These are phyloP conservation scores for Clonostachys solani DNA, from an alignment of 2,329 filamentous ascomycete genomes.

Conservation along the genomic window DNA sequence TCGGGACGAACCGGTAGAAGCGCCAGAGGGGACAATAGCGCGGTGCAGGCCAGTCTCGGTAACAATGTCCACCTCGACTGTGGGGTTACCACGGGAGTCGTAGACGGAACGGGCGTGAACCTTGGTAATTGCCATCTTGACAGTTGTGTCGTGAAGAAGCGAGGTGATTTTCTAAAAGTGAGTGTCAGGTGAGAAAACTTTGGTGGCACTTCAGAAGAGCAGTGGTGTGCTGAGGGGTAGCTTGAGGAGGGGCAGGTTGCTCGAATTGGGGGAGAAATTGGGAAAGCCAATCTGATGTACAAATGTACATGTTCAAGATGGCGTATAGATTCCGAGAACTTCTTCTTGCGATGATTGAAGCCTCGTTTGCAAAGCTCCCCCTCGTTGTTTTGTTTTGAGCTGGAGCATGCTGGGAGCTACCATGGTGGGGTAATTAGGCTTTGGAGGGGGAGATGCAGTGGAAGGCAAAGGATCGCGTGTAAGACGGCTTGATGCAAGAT, in stretches of 20 bases:
- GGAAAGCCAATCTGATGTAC: too few relatives aligned
- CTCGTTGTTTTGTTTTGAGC: too few relatives aligned
- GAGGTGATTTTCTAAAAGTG: constrained; percentile 5
- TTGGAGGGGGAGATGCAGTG: not conserved
- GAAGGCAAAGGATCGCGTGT: too few relatives aligned
- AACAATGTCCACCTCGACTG: constrained; percentile 95
- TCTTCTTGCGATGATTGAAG: not conserved
- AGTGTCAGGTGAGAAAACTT: not conserved
- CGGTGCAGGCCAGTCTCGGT: constrained; percentile 96
- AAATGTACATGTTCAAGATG: too few relatives aligned
- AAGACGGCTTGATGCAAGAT: too few relatives aligned
- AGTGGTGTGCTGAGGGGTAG: too few relatives aligned
- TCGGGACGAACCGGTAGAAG: constrained; percentile 74
- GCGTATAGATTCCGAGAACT: not conserved
- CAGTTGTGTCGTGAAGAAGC: too few relatives aligned
- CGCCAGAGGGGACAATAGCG: constrained; percentile 94
- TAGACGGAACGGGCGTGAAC: constrained; percentile 93
- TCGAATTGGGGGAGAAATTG: not conserved
- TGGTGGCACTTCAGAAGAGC: not conserved
- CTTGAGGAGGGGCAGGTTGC: not conserved
- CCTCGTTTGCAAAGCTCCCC: too few relatives aligned
- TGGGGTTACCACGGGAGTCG: constrained; percentile 98
- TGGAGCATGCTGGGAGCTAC: too few relatives aligned
- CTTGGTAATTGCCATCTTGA: constrained; percentile 85
- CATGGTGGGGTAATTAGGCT: not conserved